A percentile compares a stretch with the other conserved stretches of the same genome.
Evolutionary conservation across 164 flowering plant genomes (phyloP).

Genomic region (Vitis amurensis): DNA sequence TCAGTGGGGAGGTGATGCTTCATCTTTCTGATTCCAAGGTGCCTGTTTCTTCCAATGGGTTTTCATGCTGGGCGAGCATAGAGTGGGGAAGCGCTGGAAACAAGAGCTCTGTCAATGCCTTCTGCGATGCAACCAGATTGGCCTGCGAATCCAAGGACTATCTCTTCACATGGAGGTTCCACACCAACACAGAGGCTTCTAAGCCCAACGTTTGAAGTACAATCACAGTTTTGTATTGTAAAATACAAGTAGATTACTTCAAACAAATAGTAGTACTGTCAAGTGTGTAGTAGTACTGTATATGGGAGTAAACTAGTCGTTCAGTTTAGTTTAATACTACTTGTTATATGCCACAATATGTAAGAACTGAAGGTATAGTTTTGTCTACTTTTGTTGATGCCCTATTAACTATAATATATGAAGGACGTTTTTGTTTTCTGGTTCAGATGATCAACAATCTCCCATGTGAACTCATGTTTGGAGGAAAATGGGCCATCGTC

Average conservation of each 20-base stretch:
- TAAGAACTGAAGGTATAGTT: too few species aligned
- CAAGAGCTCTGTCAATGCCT: constrained; percentile 46
- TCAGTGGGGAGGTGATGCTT: constrained; percentile 73
- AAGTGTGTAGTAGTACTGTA: too few species aligned
- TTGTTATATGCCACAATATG: too few species aligned
- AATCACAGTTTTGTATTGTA: background rate
- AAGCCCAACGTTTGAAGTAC: constrained; percentile 19
- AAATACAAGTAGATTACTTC: background rate
- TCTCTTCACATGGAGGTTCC: constrained; percentile 79
- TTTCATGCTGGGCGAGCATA: constrained; percentile 73
- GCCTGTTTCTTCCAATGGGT: constrained; percentile 45
- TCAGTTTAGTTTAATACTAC: too few species aligned
- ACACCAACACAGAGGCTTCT: constrained; percentile 30
- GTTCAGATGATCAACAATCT: too few species aligned
- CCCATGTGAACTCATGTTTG: too few species aligned
- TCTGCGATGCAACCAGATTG: constrained; percentile 60
- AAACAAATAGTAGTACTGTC: background rate
- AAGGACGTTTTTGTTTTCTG: too few species aligned
- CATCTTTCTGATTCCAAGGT: constrained; percentile 28
- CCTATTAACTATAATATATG: too few species aligned
- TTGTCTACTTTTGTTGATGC: too few species aligned
- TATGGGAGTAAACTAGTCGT: too few species aligned
- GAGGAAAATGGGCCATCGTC: too few species aligned
- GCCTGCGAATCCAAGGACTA: constrained; percentile 71
- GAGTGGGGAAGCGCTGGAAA: constrained; percentile 68